Evolutionary conservation across 2,329 filamentous ascomycete genomes (phyloP).

Genomic region (Verticillium tricorpus): DNA sequence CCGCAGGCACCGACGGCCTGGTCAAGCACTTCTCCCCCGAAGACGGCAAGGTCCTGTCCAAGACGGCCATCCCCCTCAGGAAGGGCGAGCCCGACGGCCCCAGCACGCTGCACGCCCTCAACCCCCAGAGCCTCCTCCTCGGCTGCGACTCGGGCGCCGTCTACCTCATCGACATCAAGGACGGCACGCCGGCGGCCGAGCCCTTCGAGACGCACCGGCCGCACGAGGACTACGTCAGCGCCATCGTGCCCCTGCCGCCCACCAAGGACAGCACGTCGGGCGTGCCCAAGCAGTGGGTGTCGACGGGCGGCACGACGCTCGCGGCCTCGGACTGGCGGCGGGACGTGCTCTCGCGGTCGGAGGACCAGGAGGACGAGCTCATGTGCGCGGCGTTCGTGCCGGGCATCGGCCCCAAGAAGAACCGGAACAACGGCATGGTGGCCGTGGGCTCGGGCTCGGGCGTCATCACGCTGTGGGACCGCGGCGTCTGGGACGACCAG

Average conservation of each 20-base stretch:
- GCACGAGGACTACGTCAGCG: constrained; percentile 90
- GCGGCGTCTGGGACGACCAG: constrained; percentile 91
- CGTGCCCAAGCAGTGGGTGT: constrained; percentile 91
- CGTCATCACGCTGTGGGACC: constrained; percentile 89
- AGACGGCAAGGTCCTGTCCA: constrained; percentile 69
- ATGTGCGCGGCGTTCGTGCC: constrained; percentile 76
- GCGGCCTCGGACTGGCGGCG: constrained; percentile 84
- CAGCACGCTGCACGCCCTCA: constrained; percentile 75
- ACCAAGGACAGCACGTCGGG: constrained; percentile 79
- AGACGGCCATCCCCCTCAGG: constrained; percentile 68
- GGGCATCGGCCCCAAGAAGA: constrained; percentile 65
- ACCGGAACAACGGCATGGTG: constrained; percentile 66
- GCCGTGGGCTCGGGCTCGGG: constrained; percentile 74
- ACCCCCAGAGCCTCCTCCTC: constrained; percentile 81
- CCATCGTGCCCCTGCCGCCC: constrained; percentile 76
- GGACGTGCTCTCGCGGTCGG: constrained; percentile 81
- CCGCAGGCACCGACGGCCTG: constrained; percentile 56
- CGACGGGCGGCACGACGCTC: constrained; percentile 85
- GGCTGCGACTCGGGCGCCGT: constrained; percentile 87
- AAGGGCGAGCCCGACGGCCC: constrained; percentile 62
- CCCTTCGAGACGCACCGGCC: constrained; percentile 79
- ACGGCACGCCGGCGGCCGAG: constrained; percentile 51
- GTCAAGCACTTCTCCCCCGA: constrained; percentile 53
- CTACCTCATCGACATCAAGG: constrained; percentile 81
- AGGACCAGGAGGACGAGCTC: constrained; percentile 92